phyloP scores from a whole-genome alignment of 2,329 filamentous ascomycete species.

The Neonectria faginata region DNA sequence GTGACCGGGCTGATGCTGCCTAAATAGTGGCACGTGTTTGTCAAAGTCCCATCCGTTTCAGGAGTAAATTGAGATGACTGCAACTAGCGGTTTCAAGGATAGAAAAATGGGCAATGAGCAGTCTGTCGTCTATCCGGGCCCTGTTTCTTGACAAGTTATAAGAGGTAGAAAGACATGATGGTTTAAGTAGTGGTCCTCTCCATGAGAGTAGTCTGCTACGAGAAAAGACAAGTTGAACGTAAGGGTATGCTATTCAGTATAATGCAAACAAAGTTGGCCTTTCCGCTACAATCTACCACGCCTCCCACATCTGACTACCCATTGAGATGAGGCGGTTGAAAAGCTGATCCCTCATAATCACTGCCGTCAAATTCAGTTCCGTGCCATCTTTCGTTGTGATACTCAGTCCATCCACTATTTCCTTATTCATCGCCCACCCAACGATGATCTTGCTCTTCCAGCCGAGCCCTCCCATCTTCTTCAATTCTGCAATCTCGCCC shows the following conservation, averaged over 20 bases:
- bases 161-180: no score
- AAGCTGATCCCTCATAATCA: slow-evolving; percentile 78
- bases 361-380: slow-evolving; percentile 74
- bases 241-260: no score
- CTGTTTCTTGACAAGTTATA: no score
- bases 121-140: no score
- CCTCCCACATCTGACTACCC: slow-evolving; percentile 86
- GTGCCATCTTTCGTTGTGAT: slow-evolving; percentile 70
- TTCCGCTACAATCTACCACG: slow-evolving; percentile 63
- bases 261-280: neutral
- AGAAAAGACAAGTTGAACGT: no score
- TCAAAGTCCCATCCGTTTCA: no score
- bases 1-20: neutral
- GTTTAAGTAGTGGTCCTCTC: no score
- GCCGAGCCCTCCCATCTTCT: slow-evolving; percentile 83
- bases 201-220: no score
- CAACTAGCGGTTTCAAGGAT: no score
- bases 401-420: slow-evolving; percentile 81
- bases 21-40: neutral
- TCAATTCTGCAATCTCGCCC: slow-evolving; percentile 76
- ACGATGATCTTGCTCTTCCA: slow-evolving; percentile 89
- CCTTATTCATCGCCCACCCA: slow-evolving; percentile 79
- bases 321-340: slow-evolving; percentile 84
- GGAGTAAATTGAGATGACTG: no score
- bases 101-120: no score